Evolutionary conservation across 176 grass and related monocot species (phyloP), one percentile per base, ranked within the genome.

Genomic region (Leersia perrieri): DNA sequence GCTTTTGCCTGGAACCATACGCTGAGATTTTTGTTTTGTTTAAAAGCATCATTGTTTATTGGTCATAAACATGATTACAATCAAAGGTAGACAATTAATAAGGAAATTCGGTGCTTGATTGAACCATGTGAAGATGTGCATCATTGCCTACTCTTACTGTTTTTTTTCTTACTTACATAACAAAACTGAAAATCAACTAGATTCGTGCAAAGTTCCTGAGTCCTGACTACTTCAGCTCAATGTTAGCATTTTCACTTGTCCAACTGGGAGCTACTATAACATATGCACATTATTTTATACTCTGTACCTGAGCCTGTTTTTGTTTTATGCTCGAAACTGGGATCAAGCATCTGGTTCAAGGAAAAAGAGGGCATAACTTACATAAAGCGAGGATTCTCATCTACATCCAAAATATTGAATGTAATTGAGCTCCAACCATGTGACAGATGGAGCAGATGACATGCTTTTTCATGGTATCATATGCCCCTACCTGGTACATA

Each of bases 281-380:
- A 63, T 32, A 79, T 16, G 62, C 35, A 76, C 62, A 80, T 80
- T 35, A 67, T 34, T 42, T 67, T 34, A 57, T 20, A 3, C 62
- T 67, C n/a, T 30, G 2, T 67, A 44, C 38, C 1, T 74, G 34
- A 47, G 23, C 18, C 36, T 49, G 61, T 49, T 38, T 68, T 76
- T 5, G 36, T 27, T 77, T 67, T 67, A 38, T 60, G 5, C 13
- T 63, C 2, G 16, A 70, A 75, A 36, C 35, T 63, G 57, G 13
- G 20, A 13, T 49, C 26, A 34, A 28, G 14, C 6, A n/a, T 23
- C 5, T 31, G 9, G 36, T 62, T 76, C 22, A 60, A 75, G 40
- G 36, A 13, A 30, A 75, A 42, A 51, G 60, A 12, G 4, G 68
- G 11, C 45, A 68, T 69, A 47, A 22, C 4, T 35, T 49, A 16